Percentiles rank a stretch among this genome's conserved stretches.
Evolutionary conservation across 345 rosid genomes (phyloP).

Genomic region (Crucihimalaya himalaica): DNA sequence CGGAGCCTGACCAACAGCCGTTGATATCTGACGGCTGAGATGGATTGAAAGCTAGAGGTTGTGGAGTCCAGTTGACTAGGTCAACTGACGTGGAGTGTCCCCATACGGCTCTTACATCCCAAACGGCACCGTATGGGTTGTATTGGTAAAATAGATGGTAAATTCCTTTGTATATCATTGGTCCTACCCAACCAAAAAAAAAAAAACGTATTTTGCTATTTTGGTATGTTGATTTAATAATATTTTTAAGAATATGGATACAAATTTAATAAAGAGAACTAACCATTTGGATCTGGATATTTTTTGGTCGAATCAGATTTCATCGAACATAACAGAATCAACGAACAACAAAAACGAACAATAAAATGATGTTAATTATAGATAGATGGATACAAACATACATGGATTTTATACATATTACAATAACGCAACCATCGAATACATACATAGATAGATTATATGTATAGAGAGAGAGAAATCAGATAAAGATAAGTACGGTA

Average conservation of each 20-base stretch:
- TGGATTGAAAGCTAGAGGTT: constrained; percentile 49
- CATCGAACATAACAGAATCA: constrained; percentile 7
- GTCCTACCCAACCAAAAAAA: constrained; percentile 43
- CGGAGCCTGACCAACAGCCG: constrained; percentile 81
- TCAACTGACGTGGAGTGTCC: constrained; percentile 79
- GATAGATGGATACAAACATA: neutral
- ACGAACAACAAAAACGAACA: constrained; percentile 11
- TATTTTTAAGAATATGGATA: neutral
- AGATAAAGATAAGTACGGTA: neutral
- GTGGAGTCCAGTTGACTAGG: constrained; percentile 72
- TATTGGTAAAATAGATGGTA: constrained; percentile 74
- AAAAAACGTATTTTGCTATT: neutral
- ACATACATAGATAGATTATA: neutral
- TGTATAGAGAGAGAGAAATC: neutral
- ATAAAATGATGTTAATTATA: constrained; percentile 17
- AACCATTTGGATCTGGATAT: constrained; percentile 74
- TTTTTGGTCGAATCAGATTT: constrained; percentile 14
- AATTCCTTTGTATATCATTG: constrained; percentile 68
- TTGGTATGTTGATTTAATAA: neutral
- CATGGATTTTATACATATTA: neutral
- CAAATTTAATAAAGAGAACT: constrained; percentile 23
- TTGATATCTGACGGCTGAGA: constrained; percentile 58
- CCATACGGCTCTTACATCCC: constrained; percentile 74
- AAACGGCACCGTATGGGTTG: constrained; percentile 60
- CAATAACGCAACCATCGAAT: too few species aligned